Base-by-base conservation (phyloP, 352 stramenopile genomes). In the Phytophthora syringae region DNA sequence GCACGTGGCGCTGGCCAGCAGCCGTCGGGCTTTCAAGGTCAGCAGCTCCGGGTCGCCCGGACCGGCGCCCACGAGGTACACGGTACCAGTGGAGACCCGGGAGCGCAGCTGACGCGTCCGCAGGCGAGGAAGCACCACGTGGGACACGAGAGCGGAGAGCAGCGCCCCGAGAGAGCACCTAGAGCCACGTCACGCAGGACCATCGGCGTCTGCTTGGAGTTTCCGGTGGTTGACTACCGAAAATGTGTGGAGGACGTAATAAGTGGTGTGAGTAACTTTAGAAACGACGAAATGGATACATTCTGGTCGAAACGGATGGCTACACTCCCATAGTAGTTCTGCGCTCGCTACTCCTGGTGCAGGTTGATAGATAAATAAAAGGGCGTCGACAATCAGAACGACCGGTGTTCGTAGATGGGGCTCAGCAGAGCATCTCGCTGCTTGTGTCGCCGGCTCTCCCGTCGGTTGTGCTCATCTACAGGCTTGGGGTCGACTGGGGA, bases 21-120 rank as follows among this genome's bases (percentile, higher is more conserved):
- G 53, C 2, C 74, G 66, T 16, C 65, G 77, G 45, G 78, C 78
- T 24, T 82, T 80, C 6, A 90, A 25, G 18, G 81, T 90, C 49
- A 92, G 67, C 64, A 92, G 58, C 58, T 72, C 61, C 18, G 80
- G 58, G 45, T 90, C 83, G 3, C 83, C 81, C 2, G 83, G 81
- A 1, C 83, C 81, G 3, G 83, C 83, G 20, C 81, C 83, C 2
- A 92, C 77, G 21, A 92, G 67, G 42, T 80, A 92, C 36, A 92
- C 81, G 49, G 77, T 86, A 39, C 79, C 79, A 12, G 57, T 57
- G 27, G 49, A 40, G 30, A 59, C 59, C 24, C 56, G 49, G 9
- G 53, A 18, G 16, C 77, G 70, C 48, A 84, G 37, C 37, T 71
- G 52, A 12, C 51, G 60, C n/a, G 77, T 56, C 21, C 36, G 49